Base-by-base conservation (phyloP, 2,329 filamentous ascomycete species). In the Lasiodiplodia citricola region DNA sequence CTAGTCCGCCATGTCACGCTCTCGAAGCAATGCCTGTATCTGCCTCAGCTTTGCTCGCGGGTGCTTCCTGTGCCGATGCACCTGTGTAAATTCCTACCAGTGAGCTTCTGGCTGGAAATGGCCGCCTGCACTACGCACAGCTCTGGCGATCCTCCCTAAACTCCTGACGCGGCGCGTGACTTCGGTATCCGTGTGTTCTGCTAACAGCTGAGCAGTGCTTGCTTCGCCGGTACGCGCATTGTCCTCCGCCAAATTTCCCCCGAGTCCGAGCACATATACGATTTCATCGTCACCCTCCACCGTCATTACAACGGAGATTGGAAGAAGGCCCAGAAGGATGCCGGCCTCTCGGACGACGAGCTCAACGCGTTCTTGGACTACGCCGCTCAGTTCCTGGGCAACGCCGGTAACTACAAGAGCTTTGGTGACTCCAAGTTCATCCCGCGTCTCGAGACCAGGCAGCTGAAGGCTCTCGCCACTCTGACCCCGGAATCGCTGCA, bases 281-380 rank as follows among this genome's bases (percentile, higher is more conserved):
- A 87, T 74, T 84, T 87, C 74, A 85, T 87, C 55, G 75, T 87
- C 66, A 78, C 81, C 10, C 75, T 87, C 11, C 82, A 87, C 74
- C 81, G 81, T 70, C 74, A 78, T 63, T 80, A 79, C 73, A 77
- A 81, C 60, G 85, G 85, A 37, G 79, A 86, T 71, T 87, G 86
- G 80, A 77, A 82, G 44, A 73, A 76, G 13, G 76, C 85, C 8
- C 78, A 80, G 60, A 78, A 81, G 51, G 75, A 82, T 18, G 78
- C 82, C 11, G 80, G 80, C 2, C 71, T 85, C 6, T 80, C 81
- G 0, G 69, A 77, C 18, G 75, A 75, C 7, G 79, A 79, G n/a
- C 70, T 79, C 31, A 73, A 77, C n/a, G 76, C 75, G 28, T 80
- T 80, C 65, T 75, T 80, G 68, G 74, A 78, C 72, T 80, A 80